A percentile compares a stretch with the other conserved stretches of the same genome.
Conservation (phyloP, 2,329 filamentous ascomycete genomes). For the Neofusicoccum ribis region DNA sequence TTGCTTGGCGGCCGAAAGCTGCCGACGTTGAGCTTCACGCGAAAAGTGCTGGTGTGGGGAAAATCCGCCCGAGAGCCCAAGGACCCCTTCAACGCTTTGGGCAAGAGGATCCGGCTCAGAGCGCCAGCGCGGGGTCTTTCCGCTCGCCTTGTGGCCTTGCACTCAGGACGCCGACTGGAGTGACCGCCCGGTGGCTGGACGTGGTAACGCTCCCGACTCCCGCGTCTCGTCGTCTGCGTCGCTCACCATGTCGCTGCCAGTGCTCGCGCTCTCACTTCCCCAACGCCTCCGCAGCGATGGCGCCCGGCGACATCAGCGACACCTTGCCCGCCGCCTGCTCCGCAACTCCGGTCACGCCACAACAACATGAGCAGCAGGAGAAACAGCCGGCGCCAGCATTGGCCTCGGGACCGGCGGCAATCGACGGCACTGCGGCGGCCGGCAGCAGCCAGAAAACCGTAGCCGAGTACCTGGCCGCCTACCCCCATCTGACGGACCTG, state of each 20-base stretch:
- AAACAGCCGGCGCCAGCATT: background rate
- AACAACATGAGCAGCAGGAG: background rate
- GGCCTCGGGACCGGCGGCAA: background rate
- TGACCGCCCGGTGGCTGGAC: background rate
- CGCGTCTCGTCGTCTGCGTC: background rate
- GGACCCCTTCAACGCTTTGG: constrained; percentile 16
- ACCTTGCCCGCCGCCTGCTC: background rate
- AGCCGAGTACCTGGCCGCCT: constrained; percentile 27
- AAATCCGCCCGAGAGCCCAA: background rate
- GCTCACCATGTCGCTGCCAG: background rate
- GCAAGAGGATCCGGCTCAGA: constrained; percentile 1
- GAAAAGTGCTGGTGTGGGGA: constrained; percentile 16
- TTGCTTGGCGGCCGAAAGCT: background rate
- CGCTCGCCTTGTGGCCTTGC: too few species aligned
- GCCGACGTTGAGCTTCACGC: constrained; percentile 11
- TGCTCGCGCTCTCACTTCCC: background rate
- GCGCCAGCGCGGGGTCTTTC: background rate
- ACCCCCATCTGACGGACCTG: constrained; percentile 35
- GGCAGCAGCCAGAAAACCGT: background rate
- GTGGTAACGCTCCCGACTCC: background rate
- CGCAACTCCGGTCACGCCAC: constrained; percentile 6
- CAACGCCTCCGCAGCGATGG: constrained; percentile 3
- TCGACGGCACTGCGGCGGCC: background rate
- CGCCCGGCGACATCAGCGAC: constrained; percentile 6
- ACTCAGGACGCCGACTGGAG: too few species aligned